Evolutionary conservation across 768 basidiomycete genomes (phyloP).

Genomic region (Aureoboletus auriporus): DNA sequence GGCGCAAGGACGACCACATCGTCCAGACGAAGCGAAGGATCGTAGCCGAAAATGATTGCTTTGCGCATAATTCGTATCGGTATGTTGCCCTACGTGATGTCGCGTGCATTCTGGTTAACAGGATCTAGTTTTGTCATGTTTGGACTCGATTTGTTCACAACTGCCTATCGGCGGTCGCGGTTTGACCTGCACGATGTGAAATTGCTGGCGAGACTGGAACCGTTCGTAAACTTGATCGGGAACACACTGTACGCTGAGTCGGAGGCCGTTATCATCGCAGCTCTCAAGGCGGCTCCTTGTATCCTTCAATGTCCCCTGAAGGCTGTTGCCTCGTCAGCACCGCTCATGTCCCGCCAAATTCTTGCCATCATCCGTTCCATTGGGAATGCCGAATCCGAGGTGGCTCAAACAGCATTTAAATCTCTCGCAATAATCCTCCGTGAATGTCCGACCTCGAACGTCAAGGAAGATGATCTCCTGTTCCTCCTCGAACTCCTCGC

Average conservation of each 20-base stretch:
- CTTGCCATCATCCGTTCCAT: slow-evolving; percentile 77
- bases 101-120: neutral
- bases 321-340: slow-evolving; percentile 67
- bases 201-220: slow-evolving; percentile 79
- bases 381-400: slow-evolving; percentile 86
- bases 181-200: slow-evolving; percentile 78
- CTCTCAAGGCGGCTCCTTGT: slow-evolving; percentile 74
- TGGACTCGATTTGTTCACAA: slow-evolving; percentile 87
- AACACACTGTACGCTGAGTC: slow-evolving; percentile 88
- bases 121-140: slow-evolving; percentile 75
- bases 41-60: slow-evolving; percentile 58
- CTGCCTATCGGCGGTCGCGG: slow-evolving; percentile 78
- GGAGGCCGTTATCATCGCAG: slow-evolving; percentile 67
- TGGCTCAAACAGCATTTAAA: slow-evolving; percentile 84
- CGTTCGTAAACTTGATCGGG: slow-evolving; percentile 83
- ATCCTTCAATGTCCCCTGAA: slow-evolving; percentile 83
- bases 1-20: slow-evolving; percentile 50
- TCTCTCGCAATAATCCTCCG: slow-evolving; percentile 85
- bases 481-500: slow-evolving; percentile 81
- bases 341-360: slow-evolving; percentile 80
- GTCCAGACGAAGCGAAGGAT: slow-evolving; percentile 76
- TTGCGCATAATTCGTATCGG: slow-evolving; percentile 85
- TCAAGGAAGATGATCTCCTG: slow-evolving; percentile 87
- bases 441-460: slow-evolving; percentile 74
- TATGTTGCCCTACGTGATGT: slow-evolving; percentile 28